These are phyloP conservation scores for Henckelia pumila DNA, from an alignment of 257 asterid genomes.

Conservation along the genomic window DNA sequence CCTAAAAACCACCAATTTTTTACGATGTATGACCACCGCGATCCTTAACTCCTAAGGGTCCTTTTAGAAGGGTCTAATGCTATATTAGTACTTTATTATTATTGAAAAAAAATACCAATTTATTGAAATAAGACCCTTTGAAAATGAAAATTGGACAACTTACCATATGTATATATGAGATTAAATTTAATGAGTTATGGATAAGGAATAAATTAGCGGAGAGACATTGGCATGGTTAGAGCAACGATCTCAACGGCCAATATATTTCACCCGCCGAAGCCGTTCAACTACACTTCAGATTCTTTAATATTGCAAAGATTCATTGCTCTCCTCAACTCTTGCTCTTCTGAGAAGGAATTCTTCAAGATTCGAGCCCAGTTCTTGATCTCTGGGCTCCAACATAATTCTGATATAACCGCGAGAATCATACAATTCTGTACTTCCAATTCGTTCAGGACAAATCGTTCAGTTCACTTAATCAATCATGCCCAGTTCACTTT, in stretches of 20 bases:
- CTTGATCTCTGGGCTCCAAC: constrained; percentile 30
- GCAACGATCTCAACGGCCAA: constrained; percentile 13
- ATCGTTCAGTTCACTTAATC: constrained; percentile 16
- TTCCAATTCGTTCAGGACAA: constrained; percentile 20
- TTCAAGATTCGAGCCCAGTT: constrained; percentile 46
- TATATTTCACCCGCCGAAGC: constrained; percentile 25
- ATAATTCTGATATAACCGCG: constrained; percentile 26
- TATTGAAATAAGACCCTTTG: no score
- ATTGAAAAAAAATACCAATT: no score
- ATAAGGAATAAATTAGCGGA: no score
- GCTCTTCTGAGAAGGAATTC: constrained; percentile 35
- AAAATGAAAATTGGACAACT: no score
- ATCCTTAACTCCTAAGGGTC: no score
- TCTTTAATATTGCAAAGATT: constrained; percentile 26
- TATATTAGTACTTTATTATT: no score
- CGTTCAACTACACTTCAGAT: constrained; percentile 23
- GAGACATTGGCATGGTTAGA: constrained; percentile 24
- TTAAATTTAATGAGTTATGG: no score
- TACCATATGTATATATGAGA: no score
- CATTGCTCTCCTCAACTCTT: constrained; percentile 29
- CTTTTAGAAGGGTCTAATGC: no score
- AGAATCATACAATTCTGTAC: constrained; percentile 43
- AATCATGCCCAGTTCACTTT: constrained; percentile 32
- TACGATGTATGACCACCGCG: no score
- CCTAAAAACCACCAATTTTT: no score